Conservation (phyloP, 164 flowering plant genomes). For the Annona cherimola region DNA sequence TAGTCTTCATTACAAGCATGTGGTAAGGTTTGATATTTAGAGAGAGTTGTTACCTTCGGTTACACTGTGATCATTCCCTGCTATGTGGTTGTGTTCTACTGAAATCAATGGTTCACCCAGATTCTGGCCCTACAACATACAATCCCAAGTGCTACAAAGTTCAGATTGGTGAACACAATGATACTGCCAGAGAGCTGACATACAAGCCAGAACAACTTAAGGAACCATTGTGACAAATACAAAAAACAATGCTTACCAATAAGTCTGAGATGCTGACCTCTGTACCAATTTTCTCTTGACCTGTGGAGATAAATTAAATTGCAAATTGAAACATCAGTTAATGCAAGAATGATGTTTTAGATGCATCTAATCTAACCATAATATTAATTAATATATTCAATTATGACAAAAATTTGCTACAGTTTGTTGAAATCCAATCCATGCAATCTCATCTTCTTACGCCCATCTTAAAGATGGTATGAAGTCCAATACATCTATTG, state of each 20-base stretch:
- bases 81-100: not conserved
- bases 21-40: too few relatives aligned
- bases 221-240: not conserved
- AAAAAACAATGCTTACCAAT: not conserved
- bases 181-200: not conserved
- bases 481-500: too few relatives aligned
- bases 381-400: too few relatives aligned
- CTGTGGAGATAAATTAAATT: not conserved
- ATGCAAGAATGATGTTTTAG: not conserved
- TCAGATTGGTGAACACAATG: not conserved
- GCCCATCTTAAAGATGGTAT: too few relatives aligned
- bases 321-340: not conserved
- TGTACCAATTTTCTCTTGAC: not conserved
- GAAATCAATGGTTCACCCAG: not conserved
- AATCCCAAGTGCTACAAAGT: not conserved
- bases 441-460: too few relatives aligned
- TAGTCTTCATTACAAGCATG: too few relatives aligned
- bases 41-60: not conserved
- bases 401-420: too few relatives aligned
- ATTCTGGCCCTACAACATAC: not conserved
- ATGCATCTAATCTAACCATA: not conserved
- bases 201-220: not conserved
- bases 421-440: too few relatives aligned
- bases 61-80: not conserved
- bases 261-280: not conserved